Base-by-base conservation (phyloP, 2,329 filamentous ascomycete species). In the Paecilomyces formosus region DNA sequence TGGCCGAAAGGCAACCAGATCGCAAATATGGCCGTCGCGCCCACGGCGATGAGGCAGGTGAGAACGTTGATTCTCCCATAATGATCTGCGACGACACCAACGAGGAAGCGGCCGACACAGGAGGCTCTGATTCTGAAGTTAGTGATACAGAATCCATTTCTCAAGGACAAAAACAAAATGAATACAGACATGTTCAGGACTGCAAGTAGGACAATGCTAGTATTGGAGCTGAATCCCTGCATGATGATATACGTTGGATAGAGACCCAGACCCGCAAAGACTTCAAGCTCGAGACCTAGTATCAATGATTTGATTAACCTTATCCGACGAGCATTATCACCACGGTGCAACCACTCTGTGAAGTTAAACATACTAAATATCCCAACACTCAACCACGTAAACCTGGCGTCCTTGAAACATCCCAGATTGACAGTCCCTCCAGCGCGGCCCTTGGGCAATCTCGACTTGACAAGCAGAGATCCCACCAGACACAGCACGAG, bases 1-100 rank as follows among this genome's bases (percentile, higher is more conserved):
- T 71, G 68, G 1, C 74, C 77, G 57, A 80, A 79, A 0, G 78
- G 78, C 0, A 81, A 66, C 61, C 78, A 74, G n/a, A 81, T 68
- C 0, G 70, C 69, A 1, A 76, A 76, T 21, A 78, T 78, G 11
- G 74, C 68, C 7, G 78, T 35, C 0, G 75, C 63, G 0, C 70
- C 74, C 5, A 69, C 54, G 0, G 68, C 58, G 21, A 78, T 72
- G 58, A 76, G 69, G 11, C 68, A 57, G 8, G 74, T 66, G 0
- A 80, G 71, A 0, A 78, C 74, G 60, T 81, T 81, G 54, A 81
- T 76, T 4, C 77, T 75, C 0, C 79, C 79, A 35, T 78, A 69
- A 13, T 66, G 67, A 57, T 81, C 79, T 2, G 75, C 76, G 3
- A 78, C 61, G 1, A 75, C 66, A 0, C 79, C 79, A 0, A 78